Base-by-base conservation (phyloP, 306 rosid species). In the Canavalia gladiata region DNA sequence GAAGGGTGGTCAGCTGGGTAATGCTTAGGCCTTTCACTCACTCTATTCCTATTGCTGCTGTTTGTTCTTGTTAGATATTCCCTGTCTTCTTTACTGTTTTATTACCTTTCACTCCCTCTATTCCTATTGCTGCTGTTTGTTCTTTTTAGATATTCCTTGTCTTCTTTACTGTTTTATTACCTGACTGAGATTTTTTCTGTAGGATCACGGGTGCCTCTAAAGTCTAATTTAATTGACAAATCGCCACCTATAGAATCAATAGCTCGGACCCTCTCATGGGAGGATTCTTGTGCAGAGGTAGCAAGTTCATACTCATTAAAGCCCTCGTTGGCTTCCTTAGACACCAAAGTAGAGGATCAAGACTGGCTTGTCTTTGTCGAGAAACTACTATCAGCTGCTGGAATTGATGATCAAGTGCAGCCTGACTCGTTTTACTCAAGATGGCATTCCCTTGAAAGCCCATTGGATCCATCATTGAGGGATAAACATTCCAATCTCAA, bases 241-340 rank as follows among this genome's bases (percentile, higher is more conserved):
- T 96, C 99, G 65, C 99, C 98, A 63, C 99, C 92, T 35, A 96
- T 96, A 76, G 99, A 69, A 87, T 93, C 99, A 63, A 92, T 96
- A 67, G 87, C 98, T 7, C 91, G 99, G 82, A 96, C 97, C 68
- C 86, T 90, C 63, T 89, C 97, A 50, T 90, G 97, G 98, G 97
- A 89, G 30, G 94, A 87, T 42, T 77, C 96, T 45, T 82, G 94
- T 70, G 84, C 89, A 9, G 98, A 91, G 85, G 76, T 89, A 28
- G 84, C 95, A 50, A 81, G 88, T 46, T 76, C 91, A 1, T 89
- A 82, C 81, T 58, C 86, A 33, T 57, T 89, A 82, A 91, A 87
- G 74, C 86, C 97, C 39, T 85, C 91, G 0, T 76, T 76, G 57
- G 82, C 51, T 69, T 88, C 97, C 86, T 55, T 71, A 31, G 89